Evolutionary conservation across 148 eudicot genomes (phyloP).

Genomic region (Nepenthes mirabilis): DNA sequence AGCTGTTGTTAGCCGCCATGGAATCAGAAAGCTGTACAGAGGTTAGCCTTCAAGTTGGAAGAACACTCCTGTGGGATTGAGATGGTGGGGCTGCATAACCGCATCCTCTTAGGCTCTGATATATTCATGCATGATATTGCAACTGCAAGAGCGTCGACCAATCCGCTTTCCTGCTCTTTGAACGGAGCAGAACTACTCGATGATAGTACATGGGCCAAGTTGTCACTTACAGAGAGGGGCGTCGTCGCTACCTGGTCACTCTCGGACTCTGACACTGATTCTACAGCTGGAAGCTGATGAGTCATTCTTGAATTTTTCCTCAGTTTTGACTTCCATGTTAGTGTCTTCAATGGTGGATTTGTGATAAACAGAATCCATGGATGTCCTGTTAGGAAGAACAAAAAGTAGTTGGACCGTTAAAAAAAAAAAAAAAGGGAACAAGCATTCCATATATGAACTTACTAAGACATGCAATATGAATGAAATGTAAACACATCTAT

Average conservation of each 20-base stretch:
- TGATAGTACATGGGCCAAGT: conserved; percentile 12
- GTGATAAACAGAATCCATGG: conserved; percentile 37
- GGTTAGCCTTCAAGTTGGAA: conserved; percentile 54
- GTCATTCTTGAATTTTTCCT: conserved; percentile 19
- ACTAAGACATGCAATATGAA: background rate
- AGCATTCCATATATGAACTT: background rate
- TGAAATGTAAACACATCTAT: too few relatives aligned
- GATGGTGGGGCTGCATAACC: conserved; percentile 36
- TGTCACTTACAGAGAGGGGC: conserved; percentile 10
- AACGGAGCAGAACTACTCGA: conserved; percentile 13
- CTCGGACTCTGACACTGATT: conserved; percentile 17
- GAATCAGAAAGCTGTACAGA: conserved; percentile 65
- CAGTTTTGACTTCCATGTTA: conserved; percentile 15
- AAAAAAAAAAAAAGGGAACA: background rate
- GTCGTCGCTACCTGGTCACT: conserved; percentile 12
- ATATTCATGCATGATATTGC: conserved; percentile 57
- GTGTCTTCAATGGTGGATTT: conserved; percentile 21
- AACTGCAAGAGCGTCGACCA: conserved; percentile 54
- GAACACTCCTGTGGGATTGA: conserved; percentile 36
- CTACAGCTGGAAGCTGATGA: conserved; percentile 12
- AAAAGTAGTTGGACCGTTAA: background rate
- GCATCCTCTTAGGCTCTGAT: conserved; percentile 57
- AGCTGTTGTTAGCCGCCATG: background rate
- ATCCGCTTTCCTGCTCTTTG: conserved; percentile 31
- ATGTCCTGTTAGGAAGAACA: conserved; percentile 22